Conservation (phyloP, 305 asterid species). For the Andrographis paniculata region DNA sequence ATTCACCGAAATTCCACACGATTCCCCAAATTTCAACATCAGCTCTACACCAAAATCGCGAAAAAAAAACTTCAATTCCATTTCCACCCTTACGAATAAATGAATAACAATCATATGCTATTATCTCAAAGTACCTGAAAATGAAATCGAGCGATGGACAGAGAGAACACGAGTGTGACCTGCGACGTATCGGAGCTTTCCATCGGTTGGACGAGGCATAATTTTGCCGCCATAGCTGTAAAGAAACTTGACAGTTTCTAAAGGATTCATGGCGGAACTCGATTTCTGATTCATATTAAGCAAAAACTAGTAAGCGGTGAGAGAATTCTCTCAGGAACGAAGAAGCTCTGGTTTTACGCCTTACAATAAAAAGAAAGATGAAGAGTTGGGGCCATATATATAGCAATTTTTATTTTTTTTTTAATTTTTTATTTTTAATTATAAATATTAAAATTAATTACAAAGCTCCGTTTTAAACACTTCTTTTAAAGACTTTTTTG, state of each 20-base stretch:
- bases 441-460: too few species aligned
- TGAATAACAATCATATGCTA: too few species aligned
- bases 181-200: slow-evolving; percentile 64
- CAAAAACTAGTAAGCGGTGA: too few species aligned
- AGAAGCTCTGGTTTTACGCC: too few species aligned
- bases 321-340: too few species aligned
- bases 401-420: too few species aligned
- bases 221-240: slow-evolving; percentile 78
- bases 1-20: slow-evolving; percentile 53
- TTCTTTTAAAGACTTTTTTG: too few species aligned
- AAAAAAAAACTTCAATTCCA: slow-evolving; percentile 7
- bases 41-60: slow-evolving; percentile 29
- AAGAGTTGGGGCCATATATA: too few species aligned
- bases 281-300: too few species aligned
- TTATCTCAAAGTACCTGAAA: slow-evolving; percentile 38
- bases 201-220: slow-evolving; percentile 56
- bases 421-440: too few species aligned
- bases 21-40: slow-evolving; percentile 65
- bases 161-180: slow-evolving; percentile 72
- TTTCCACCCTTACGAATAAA: background rate
- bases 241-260: slow-evolving; percentile 47
- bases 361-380: too few species aligned
- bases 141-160: slow-evolving; percentile 45
- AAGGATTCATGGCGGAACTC: background rate
- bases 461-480: too few species aligned